phyloP scores from a whole-genome alignment of 257 asterid genomes.

The Nicotiana undulata region DNA sequence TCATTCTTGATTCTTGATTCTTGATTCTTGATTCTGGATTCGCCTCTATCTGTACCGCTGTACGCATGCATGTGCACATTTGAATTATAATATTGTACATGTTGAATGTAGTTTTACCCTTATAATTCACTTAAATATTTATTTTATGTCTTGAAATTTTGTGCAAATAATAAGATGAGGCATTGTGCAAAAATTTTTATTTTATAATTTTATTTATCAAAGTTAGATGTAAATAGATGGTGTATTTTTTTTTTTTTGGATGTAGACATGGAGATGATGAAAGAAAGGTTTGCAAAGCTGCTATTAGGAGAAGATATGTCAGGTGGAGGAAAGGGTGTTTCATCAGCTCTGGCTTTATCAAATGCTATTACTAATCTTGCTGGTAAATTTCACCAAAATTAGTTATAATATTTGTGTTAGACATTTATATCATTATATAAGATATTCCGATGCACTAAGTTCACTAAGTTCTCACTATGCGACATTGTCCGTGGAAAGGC shows the following conservation, averaged over 20 bases:
- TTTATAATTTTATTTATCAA: neutral
- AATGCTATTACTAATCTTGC: slow-evolving; percentile 90
- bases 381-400: slow-evolving; percentile 25
- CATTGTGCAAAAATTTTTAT: no score
- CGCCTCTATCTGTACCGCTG: neutral
- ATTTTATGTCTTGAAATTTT: neutral
- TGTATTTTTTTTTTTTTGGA: neutral
- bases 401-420: no score
- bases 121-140: neutral
- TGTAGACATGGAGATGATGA: slow-evolving; percentile 65
- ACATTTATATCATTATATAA: no score
- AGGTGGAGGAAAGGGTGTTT: slow-evolving; percentile 90
- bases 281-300: slow-evolving; percentile 68
- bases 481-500: no score
- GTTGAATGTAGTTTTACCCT: neutral
- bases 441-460: no score
- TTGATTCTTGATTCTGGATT: neutral
- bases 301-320: slow-evolving; percentile 94
- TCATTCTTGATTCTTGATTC: neutral
- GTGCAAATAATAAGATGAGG: no score
- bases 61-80: neutral
- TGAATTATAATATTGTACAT: neutral
- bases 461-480: no score
- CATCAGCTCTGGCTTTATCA: slow-evolving; percentile 84
- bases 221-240: neutral